Conservation (phyloP, 2,329 filamentous ascomycete genomes). For the Sphaerulina musiva region DNA sequence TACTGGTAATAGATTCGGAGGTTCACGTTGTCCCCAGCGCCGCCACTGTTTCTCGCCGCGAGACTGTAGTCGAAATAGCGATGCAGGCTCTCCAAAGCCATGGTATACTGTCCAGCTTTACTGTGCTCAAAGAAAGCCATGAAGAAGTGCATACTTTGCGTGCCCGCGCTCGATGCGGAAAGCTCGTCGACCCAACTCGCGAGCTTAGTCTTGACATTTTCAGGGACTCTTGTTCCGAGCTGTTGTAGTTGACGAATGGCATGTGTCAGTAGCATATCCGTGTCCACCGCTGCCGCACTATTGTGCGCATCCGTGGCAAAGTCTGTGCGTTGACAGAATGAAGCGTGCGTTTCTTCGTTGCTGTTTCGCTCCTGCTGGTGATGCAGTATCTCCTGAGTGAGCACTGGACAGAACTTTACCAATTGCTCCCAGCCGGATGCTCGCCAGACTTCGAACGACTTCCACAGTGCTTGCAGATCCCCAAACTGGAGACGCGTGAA, state of each 20-base stretch:
- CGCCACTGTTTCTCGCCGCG: constrained; percentile 17
- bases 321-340: neutral
- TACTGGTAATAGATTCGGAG: constrained; percentile 74
- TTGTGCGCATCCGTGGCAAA: neutral
- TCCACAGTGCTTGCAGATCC: constrained; percentile 73
- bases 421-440: constrained; percentile 62
- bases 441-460: constrained; percentile 71
- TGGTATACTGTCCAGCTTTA: constrained; percentile 82
- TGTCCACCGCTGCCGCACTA: constrained; percentile 24
- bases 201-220: constrained; percentile 65
- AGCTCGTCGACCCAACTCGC: constrained; percentile 36
- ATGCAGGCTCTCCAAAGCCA: constrained; percentile 83
- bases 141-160: constrained; percentile 31
- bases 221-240: constrained; percentile 69
- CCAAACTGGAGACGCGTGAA: constrained; percentile 74
- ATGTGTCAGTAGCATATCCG: constrained; percentile 62
- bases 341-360: neutral
- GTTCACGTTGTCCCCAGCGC: constrained; percentile 13
- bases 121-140: constrained; percentile 74
- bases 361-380: neutral
- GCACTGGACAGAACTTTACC: constrained; percentile 48
- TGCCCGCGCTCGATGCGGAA: constrained; percentile 20
- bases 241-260: constrained; percentile 84
- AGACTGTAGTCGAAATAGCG: constrained; percentile 90
- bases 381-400: constrained; percentile 21